Percentiles rank a stretch among this genome's conserved stretches.
These are phyloP conservation scores for Naganishia onofrii DNA, from an alignment of 768 basidiomycete species.

Conservation along the genomic window DNA sequence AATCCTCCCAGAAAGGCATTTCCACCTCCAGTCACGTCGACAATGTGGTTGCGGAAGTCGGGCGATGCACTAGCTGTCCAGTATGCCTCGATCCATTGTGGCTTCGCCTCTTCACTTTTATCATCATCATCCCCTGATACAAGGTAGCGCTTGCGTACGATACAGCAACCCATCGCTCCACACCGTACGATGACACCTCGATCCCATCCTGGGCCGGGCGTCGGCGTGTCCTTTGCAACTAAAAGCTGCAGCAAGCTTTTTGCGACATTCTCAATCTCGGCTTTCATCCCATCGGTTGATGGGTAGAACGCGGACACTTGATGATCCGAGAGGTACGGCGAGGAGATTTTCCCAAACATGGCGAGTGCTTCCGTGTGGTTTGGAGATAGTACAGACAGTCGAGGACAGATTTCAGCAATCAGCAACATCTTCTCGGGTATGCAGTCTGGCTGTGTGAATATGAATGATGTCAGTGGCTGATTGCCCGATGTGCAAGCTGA, in stretches of 20 bases:
- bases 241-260: neutral
- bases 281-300: neutral
- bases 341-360: conserved; percentile 19
- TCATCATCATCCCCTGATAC: neutral
- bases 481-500: neutral
- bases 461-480: neutral
- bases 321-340: conserved; percentile 26
- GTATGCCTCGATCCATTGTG: conserved; percentile 11
- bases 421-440: conserved; percentile 4
- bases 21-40: conserved; percentile 64
- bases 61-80: neutral
- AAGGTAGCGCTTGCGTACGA: neutral
- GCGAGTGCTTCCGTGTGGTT: conserved; percentile 32
- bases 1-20: conserved; percentile 85
- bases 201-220: neutral
- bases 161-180: conserved; percentile 22
- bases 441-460: conserved; percentile 13
- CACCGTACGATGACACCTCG: conserved; percentile 28
- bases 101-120: neutral
- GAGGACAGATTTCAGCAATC: conserved; percentile 12
- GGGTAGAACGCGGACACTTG: conserved; percentile 11
- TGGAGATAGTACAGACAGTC: conserved; percentile 29
- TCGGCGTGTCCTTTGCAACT: neutral
- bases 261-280: conserved; percentile 7
- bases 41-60: conserved; percentile 12